Percentiles rank a stretch among this genome's conserved stretches.
These are phyloP conservation scores for Zygosaccharomyces siamensis DNA, from an alignment of 805 yeast genomes.

Conservation along the genomic window DNA sequence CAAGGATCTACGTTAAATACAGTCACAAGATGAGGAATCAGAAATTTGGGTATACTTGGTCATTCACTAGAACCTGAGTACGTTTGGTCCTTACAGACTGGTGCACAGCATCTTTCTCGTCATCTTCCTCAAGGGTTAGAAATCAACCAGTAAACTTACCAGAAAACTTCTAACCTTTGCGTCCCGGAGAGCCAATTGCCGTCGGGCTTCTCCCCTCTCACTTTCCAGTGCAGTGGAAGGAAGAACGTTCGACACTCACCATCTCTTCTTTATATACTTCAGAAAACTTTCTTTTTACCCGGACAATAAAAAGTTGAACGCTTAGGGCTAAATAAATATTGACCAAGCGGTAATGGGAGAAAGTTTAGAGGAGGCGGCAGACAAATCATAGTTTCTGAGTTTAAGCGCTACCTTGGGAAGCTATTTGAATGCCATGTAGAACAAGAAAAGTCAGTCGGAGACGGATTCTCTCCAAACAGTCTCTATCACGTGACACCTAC, in stretches of 20 bases:
- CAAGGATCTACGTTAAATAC: too few relatives aligned
- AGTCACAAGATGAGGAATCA: conserved; percentile 20
- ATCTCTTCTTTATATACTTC: background rate
- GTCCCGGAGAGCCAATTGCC: background rate
- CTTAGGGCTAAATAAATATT: background rate
- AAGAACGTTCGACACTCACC: background rate
- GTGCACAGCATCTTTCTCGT: conserved; percentile 39
- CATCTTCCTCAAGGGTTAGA: conserved; percentile 21
- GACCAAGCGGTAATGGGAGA: background rate
- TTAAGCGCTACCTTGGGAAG: too few relatives aligned
- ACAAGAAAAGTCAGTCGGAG: too few relatives aligned
- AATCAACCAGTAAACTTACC: conserved; percentile 6
- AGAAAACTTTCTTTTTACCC: background rate
- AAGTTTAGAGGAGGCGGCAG: background rate
- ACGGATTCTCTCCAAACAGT: too few relatives aligned
- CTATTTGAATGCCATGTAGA: too few relatives aligned
- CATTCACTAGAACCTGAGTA: conserved; percentile 37
- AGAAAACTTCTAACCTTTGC: background rate
- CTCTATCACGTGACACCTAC: too few relatives aligned
- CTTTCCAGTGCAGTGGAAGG: background rate
- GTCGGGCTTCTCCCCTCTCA: too few relatives aligned
- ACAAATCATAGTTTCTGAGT: too few relatives aligned
- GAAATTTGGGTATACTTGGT: conserved; percentile 39
- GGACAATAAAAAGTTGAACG: background rate
- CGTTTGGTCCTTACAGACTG: conserved; percentile 33